Percentiles rank a stretch among this genome's conserved stretches.
Evolutionary conservation across 306 rosid genomes (phyloP).

Genomic region (Begonia fuchsioides): DNA sequence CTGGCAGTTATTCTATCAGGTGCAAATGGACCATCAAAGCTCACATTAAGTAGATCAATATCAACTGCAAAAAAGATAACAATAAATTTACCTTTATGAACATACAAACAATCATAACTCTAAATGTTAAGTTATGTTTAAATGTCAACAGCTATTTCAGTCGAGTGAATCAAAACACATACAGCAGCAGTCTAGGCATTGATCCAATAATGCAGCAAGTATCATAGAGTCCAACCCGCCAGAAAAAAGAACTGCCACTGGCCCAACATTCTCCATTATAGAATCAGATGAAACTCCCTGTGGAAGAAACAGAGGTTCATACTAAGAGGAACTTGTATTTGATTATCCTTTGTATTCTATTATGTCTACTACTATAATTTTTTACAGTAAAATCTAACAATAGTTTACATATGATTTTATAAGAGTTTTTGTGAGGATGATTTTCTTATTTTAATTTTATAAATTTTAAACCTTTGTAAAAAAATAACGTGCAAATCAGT

Average conservation of each 20-base stretch:
- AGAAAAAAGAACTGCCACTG: conserved; percentile 85
- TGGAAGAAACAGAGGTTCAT: conserved; percentile 11
- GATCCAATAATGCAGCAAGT: conserved; percentile 79
- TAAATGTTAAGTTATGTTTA: too few relatives aligned
- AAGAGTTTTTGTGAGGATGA: too few relatives aligned
- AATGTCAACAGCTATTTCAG: too few relatives aligned
- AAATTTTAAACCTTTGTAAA: too few relatives aligned
- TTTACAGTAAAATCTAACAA: too few relatives aligned
- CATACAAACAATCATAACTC: not conserved
- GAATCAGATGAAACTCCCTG: conserved; percentile 38
- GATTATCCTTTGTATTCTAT: too few relatives aligned
- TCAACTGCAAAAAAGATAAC: conserved; percentile 47
- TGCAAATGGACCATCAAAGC: conserved; percentile 71
- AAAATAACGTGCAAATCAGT: too few relatives aligned
- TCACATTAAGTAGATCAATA: conserved; percentile 85
- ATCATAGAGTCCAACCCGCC: conserved; percentile 98
- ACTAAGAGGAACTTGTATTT: too few relatives aligned
- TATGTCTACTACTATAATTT: too few relatives aligned
- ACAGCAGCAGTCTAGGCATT: conserved; percentile 63
- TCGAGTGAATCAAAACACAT: conserved; percentile 20
- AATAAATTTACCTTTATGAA: conserved; percentile 9
- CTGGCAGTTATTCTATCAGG: conserved; percentile 82
- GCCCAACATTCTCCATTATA: conserved; percentile 30
- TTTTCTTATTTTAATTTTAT: too few relatives aligned
- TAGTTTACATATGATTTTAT: too few relatives aligned